These are phyloP conservation scores for Monosporascus sp. DNA, from an alignment of 2,329 filamentous ascomycete genomes.

Conservation along the genomic window DNA sequence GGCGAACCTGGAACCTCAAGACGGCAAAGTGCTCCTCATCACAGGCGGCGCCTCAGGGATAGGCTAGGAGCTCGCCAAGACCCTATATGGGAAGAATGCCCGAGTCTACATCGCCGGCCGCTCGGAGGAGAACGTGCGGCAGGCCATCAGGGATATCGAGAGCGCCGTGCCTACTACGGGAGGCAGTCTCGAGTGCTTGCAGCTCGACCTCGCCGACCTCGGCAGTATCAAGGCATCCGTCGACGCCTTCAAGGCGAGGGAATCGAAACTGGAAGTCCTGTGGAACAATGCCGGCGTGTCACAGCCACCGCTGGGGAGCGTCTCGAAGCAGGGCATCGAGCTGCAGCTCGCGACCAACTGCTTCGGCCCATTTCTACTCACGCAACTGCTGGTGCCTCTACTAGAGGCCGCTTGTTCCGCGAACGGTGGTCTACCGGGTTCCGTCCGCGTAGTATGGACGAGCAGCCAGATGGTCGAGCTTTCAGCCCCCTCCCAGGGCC, in stretches of 20 bases:
- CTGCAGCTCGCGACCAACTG: conserved; percentile 30
- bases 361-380: conserved; percentile 30
- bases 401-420: conserved; percentile 20
- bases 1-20: conserved; percentile 4
- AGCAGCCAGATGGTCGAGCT: conserved; percentile 15
- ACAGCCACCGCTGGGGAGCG: conserved; percentile 9
- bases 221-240: conserved; percentile 8
- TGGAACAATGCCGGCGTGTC: conserved; percentile 23
- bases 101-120: conserved; percentile 15
- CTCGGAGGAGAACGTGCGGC: conserved; percentile 3
- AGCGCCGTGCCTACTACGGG: background rate
- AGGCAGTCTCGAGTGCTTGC: conserved; percentile 9
- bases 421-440: background rate
- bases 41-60: conserved; percentile 18
- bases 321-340: conserved; percentile 30
- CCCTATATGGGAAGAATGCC: conserved; percentile 6
- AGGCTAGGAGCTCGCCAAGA: conserved; percentile 12
- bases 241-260: conserved; percentile 5
- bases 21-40: conserved; percentile 16
- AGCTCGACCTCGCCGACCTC: conserved; percentile 14
- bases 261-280: conserved; percentile 11
- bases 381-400: conserved; percentile 27
- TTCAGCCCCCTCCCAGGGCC: conserved; percentile 6
- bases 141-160: conserved; percentile 9
- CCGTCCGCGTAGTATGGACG: conserved; percentile 13